Base-by-base conservation (phyloP, 179 eudicot genomes). In the Gypsophila paniculata region DNA sequence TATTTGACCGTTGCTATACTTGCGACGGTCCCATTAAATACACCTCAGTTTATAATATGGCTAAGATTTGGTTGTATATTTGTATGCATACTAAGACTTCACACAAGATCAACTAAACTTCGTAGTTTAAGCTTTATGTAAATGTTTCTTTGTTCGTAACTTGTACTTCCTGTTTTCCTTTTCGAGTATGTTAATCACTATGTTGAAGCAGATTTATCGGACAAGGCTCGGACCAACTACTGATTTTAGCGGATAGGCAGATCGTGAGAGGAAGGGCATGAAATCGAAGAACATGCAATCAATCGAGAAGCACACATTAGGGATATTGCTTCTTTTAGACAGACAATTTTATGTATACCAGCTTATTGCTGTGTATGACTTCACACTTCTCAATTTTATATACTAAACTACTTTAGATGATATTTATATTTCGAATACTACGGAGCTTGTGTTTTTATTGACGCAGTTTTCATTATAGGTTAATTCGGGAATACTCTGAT, bases 311-410 rank as follows among this genome's bases (percentile, higher is more conserved):
- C n/a, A n/a, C n/a, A n/a, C n/a, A n/a, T n/a, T n/a, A n/a, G n/a
- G n/a, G n/a, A n/a, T n/a, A n/a, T 54, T 19, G 19, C 68, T 64
- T 64, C 68, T 1, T 23, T 15, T 36, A 1, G 48, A 39, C 51
- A 64, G 23, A 9, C 11, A 64, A 64, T 9, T 64, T 64, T 15
- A 61, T 64, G 19, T 39, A 18, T 64, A 64, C 59, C 59, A n/a
- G 59, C 22, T 54, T 1, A 7, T 19, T 54, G 59, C 10, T 54
- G 23, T 54, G 23, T 54, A 54, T 18, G 59, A n/a, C 2, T 54
- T 21, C 23, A 18, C 22, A 54, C 59, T 14, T 51, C 25, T 54
- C 59, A 54, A 54, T 54, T 54, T 54, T 6, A 54, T 18, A 3
- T 54, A 54, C 58, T 0, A 53, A 8, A 53, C 15, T 53, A 21